Percentiles rank a stretch among this genome's conserved stretches.
phyloP scores from a whole-genome alignment of 129 eudicot genomes.

The Ambrosia trifida region DNA sequence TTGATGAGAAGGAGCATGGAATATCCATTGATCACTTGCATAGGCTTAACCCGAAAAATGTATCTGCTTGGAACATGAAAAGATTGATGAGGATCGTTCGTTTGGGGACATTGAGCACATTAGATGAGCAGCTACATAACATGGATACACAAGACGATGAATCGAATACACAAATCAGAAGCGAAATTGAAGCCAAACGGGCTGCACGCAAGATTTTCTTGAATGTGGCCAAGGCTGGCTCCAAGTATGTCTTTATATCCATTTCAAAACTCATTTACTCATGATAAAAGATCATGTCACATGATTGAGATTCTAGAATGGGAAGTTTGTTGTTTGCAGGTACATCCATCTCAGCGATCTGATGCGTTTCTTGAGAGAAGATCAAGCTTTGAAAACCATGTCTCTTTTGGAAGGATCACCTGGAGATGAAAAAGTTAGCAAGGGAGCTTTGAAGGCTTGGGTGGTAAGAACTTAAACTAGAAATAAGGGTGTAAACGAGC shows the following conservation, averaged over 20 bases:
- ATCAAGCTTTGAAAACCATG: conserved; percentile 58
- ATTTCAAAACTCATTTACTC: conserved; percentile 12
- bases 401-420: conserved; percentile 48
- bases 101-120: conserved; percentile 59
- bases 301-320: conserved; percentile 28
- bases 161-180: conserved; percentile 57
- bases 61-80: conserved; percentile 96
- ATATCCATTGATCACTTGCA: conserved; percentile 73
- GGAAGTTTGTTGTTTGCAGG: conserved; percentile 44
- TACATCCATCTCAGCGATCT: conserved; percentile 53
- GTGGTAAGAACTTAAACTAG: conserved; percentile 54
- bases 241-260: conserved; percentile 52
- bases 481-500: background rate
- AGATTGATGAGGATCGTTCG: conserved; percentile 75
- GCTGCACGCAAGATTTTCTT: conserved; percentile 85
- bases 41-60: conserved; percentile 68
- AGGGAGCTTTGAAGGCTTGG: conserved; percentile 62
- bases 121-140: conserved; percentile 67
- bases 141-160: conserved; percentile 54
- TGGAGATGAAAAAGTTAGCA: conserved; percentile 55
- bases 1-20: conserved; percentile 47
- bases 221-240: conserved; percentile 70
- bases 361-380: conserved; percentile 61
- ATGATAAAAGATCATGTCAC: conserved; percentile 19
- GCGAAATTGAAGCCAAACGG: conserved; percentile 72